A percentile compares a stretch with the other conserved stretches of the same genome.
Evolutionary conservation across 148 eudicot genomes (phyloP).

Genomic region (Arctostaphylos glauca): DNA sequence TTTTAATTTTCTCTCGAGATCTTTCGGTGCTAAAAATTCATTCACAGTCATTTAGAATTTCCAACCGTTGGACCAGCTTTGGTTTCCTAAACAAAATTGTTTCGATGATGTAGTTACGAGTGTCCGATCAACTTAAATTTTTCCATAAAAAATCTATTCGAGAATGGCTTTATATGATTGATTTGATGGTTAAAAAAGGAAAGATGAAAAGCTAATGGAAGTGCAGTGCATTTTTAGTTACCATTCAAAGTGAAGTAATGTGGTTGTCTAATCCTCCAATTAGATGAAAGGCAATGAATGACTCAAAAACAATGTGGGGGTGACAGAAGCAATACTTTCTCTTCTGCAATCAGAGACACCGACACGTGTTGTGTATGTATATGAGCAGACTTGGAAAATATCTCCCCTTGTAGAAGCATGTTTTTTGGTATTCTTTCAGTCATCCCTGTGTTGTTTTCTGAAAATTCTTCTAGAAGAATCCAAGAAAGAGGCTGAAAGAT

Average conservation of each 20-base stretch:
- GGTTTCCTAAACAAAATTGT: too few relatives aligned
- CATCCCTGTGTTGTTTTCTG: background rate
- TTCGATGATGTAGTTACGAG: too few relatives aligned
- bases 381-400: background rate
- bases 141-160: too few relatives aligned
- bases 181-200: constrained; percentile 5
- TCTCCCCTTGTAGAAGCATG: background rate
- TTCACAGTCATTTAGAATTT: too few relatives aligned
- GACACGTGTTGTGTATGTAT: background rate
- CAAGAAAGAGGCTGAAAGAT: background rate
- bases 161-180: background rate
- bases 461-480: background rate
- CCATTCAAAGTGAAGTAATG: constrained; percentile 5
- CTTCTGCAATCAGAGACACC: background rate
- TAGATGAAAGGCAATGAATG: background rate
- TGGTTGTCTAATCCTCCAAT: background rate
- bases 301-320: background rate
- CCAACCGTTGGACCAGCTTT: too few relatives aligned
- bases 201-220: constrained; percentile 1
- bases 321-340: background rate
- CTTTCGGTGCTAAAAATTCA: too few relatives aligned
- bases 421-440: background rate
- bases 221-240: background rate
- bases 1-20: too few relatives aligned
- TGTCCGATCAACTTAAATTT: too few relatives aligned